A percentile compares a stretch with the other conserved stretches of the same genome.
phyloP scores from a whole-genome alignment of 768 basidiomycete genomes.

The Cantharellus anzutake region DNA sequence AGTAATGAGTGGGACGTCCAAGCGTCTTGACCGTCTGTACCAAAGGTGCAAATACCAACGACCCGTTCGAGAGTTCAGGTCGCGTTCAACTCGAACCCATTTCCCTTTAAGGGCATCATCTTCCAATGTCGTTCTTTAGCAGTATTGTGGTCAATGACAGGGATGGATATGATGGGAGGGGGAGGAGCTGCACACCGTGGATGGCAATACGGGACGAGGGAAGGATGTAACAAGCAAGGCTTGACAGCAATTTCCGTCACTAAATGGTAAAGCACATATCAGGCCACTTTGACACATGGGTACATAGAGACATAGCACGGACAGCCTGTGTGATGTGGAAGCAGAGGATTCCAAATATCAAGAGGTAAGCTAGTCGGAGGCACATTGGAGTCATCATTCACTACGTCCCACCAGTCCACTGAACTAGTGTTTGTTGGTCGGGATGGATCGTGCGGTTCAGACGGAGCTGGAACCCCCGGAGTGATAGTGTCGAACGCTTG shows the following conservation, averaged over 20 bases:
- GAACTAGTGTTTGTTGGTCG: constrained; percentile 1
- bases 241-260: constrained; percentile 68
- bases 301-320: constrained; percentile 15
- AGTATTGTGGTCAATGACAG: constrained; percentile 19
- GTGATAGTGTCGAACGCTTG: constrained; percentile 64
- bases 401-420: constrained; percentile 50
- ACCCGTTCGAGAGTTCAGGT: constrained; percentile 48
- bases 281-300: not conserved
- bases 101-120: constrained; percentile 25
- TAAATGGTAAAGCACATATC: constrained; percentile 13
- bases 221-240: constrained; percentile 43
- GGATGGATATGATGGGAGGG: constrained; percentile 25
- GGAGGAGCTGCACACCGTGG: constrained; percentile 22
- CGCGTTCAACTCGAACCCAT: constrained; percentile 77
- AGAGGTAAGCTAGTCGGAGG: constrained; percentile 47
- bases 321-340: constrained; percentile 63
- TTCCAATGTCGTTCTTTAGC: constrained; percentile 1
- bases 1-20: constrained; percentile 62
- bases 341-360: constrained; percentile 59
- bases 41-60: constrained; percentile 52
- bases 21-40: constrained; percentile 69
- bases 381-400: constrained; percentile 21
- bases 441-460: not conserved
- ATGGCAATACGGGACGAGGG: constrained; percentile 37
- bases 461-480: constrained; percentile 9